Base-by-base conservation (phyloP, 2,329 filamentous ascomycete species). In the Diaporthe destruens region DNA sequence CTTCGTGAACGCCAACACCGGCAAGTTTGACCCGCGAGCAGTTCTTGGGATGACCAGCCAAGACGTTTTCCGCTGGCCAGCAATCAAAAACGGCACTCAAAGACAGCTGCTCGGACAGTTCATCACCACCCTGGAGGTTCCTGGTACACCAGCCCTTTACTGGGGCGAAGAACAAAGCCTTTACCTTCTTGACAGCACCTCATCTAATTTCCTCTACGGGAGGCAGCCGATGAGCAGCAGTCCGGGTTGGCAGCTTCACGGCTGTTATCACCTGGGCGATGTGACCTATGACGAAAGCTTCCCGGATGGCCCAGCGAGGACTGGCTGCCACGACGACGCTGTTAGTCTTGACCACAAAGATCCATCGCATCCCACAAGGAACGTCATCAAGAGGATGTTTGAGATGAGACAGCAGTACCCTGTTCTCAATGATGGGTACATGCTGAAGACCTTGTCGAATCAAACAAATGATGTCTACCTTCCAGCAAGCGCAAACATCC, bases 91-190 rank as follows among this genome's bases (percentile, higher is more conserved):
- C 72, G 90, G 90, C 2, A 85, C 86, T 0, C 84, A 90, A 76
- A 84, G 87, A 54, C 86, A 88, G 77, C 80, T 91, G 3, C 80
- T 91, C 0, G 90, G 83, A 3, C 82, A 87, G 39, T 91, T 90
- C 76, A 85, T 92, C 65, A 88, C 87, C 1, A 89, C 88, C 1
- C 77, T 91, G 53, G 81, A 89, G 63, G 83, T 91, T 77, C 90
- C 90, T 0, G 90, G 90, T 6, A 89, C 90, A 29, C 89, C 90
- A 0, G 78, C 90, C 39, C 80, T 91, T 20, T 84, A 88, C 23
- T 92, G 88, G 87, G 90, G 90, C 25, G 90, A 92, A 77, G 90
- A 92, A 76, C 90, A 92, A 78, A 87, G 85, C 0, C 88, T 90
- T 71, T 91, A 91, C 74, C 80, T 89, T 0, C 80, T 91, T 1